A percentile compares a stretch with the other conserved stretches of the same genome.
Conservation (phyloP, 2,329 filamentous ascomycete genomes). For the Thelonectria olida region DNA sequence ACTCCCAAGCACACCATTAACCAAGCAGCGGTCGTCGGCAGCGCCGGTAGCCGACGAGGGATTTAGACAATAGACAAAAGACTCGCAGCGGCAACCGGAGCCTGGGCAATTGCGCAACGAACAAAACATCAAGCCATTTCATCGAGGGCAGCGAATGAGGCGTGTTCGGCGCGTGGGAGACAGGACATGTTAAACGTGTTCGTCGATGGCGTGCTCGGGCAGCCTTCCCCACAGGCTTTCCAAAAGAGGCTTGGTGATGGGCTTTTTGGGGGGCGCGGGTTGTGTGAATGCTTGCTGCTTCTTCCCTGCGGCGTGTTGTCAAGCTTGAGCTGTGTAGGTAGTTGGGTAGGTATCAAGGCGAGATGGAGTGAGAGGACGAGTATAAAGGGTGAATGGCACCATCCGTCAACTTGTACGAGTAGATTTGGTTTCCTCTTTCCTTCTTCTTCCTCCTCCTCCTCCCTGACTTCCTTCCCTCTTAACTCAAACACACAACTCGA, state of each 20-base stretch:
- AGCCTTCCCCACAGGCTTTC: conserved; percentile 18
- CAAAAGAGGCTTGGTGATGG: conserved; percentile 15
- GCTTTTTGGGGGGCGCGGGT: not conserved
- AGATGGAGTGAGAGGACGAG: conserved; percentile 8
- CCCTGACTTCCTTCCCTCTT: conserved; percentile 30
- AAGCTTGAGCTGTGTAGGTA: conserved; percentile 6
- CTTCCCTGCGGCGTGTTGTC: too few relatives aligned
- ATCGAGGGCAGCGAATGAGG: conserved; percentile 7
- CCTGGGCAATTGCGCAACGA: not conserved
- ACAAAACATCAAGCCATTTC: conserved; percentile 21
- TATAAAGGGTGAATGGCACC: conserved; percentile 37
- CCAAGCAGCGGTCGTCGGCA: conserved; percentile 1
- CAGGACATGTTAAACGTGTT: not conserved
- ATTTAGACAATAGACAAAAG: conserved; percentile 1
- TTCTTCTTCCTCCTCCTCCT: conserved; percentile 20
- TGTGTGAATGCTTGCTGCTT: conserved; percentile 2
- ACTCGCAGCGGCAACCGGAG: not conserved
- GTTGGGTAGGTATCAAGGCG: not conserved
- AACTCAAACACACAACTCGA: too few relatives aligned
- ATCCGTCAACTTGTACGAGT: not conserved
- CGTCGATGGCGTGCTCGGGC: conserved; percentile 27
- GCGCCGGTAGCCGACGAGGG: conserved; percentile 23
- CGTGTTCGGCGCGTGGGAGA: conserved; percentile 11
- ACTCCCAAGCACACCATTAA: conserved; percentile 12
- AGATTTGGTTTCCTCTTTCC: not conserved